Base-by-base conservation (phyloP, 2,329 filamentous ascomycete genomes). In the Cercospora zeina region DNA sequence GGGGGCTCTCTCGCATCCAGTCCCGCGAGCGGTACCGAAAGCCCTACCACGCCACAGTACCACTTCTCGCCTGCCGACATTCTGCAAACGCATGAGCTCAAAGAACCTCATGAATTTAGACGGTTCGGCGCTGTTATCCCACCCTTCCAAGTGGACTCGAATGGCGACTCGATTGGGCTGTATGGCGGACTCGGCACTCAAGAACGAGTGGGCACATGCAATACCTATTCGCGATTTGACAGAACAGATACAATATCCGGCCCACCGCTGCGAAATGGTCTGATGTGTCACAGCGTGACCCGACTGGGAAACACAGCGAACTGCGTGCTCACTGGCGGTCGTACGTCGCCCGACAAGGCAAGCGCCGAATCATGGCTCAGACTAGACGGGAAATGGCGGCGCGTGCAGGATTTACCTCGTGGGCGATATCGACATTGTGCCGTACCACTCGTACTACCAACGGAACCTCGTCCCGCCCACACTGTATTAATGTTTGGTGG, bases 251-350 rank as follows among this genome's bases (percentile, higher is more conserved):
- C 68, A 7, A 71, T 73, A 16, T 39, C 59, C 19, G 70, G 71
- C 33, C 68, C 70, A 2, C 70, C 71, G 14, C 58, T 74, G 47
- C 72, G 76, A 53, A 63, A 69, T 61, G 73, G 77, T 37, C 70
- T 79, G 49, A 88, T 93, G 81, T 95, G 90, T 68, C 90, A 95
- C 74, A 89, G 89, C 0, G 79, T 92, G 19, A 93, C 89, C 19
- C 80, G 85, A 54, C 73, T 96, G 4, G 82, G 81, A 1, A 77
- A 80, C 34, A 71, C 68, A 5, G 75, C 77, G 21, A 83, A 84
- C 14, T 82, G 82, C 62, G 76, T 97, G 10, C 79, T 96, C 51
- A 82, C 85, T 31, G 93, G 93, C 24, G 93, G 93, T 4, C 84
- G 93, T 62, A 81, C 83, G n/a, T 93, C 91, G 7, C 92, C 93